Evolutionary conservation across 768 basidiomycete species (phyloP).

Genomic region (Boletellus emodensis): DNA sequence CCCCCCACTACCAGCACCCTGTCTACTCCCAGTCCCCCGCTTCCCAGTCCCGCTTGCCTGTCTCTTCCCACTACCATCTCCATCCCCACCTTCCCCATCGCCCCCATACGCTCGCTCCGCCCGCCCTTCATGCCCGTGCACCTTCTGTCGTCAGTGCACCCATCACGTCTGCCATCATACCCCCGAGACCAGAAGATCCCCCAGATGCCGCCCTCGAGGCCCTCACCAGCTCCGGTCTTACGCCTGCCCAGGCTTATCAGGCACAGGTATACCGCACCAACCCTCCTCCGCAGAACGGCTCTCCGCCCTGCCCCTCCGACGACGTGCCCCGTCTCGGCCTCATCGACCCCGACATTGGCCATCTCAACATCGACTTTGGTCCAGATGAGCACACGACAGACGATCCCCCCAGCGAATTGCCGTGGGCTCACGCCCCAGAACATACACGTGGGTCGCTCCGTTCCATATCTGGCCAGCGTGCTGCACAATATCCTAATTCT

Average conservation of each 20-base stretch:
- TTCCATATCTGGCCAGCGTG: conserved; percentile 27
- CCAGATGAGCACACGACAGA: conserved; percentile 30
- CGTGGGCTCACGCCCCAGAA: conserved; percentile 46
- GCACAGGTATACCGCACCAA: conserved; percentile 61
- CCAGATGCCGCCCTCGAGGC: conserved; percentile 45
- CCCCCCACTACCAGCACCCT: conserved; percentile 18
- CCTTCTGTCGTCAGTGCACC: conserved; percentile 48
- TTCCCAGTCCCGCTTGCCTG: conserved; percentile 19
- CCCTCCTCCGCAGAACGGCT: conserved; percentile 32
- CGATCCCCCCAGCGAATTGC: conserved; percentile 52
- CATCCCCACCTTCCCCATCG: conserved; percentile 22
- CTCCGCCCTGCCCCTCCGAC: conserved; percentile 18
- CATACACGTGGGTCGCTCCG: conserved; percentile 38
- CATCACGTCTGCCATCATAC: conserved; percentile 40
- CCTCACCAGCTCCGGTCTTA: conserved; percentile 50
- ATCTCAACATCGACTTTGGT: conserved; percentile 56
- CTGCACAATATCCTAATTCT: conserved; percentile 26
- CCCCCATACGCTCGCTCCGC: conserved; percentile 35
- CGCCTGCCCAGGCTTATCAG: conserved; percentile 79
- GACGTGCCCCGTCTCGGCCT: conserved; percentile 39
- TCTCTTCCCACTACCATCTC: conserved; percentile 13
- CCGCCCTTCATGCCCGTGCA: conserved; percentile 41
- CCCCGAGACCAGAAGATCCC: conserved; percentile 47
- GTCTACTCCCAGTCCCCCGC: conserved; percentile 36
- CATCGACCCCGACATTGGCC: conserved; percentile 55